Base-by-base conservation (phyloP, 495 filamentous ascomycete species). In the Podospora pseudocomata region DNA sequence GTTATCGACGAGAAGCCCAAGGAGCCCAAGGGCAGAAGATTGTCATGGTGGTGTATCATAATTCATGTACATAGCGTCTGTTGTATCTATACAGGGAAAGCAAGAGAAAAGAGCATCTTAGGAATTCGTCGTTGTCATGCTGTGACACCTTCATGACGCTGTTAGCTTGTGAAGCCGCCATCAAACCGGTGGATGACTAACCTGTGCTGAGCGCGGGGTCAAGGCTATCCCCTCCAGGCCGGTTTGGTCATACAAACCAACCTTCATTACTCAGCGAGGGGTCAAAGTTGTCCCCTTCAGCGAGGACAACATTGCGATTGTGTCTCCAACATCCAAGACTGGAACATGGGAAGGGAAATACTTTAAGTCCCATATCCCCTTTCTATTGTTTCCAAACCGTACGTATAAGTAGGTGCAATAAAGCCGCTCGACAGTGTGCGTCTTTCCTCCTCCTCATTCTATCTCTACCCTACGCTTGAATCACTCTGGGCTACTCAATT, bases 1-100 rank as follows among this genome's bases (percentile, higher is more conserved):
- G 76, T 82, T 66, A 77, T 80, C 59, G 67, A 77, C 19, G 73
- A 74, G 34, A 39, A 23, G 23, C 23, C 23, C 23, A 1, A 23
- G 1, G 23, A 23, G 23, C 23, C 23, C 23, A 23, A 23, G 0
- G 23, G 23, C 23, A 23, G 23, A 23, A 23, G 23, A 23, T 23
- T 23, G 23, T 23, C 23, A 23, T 23, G 23, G 23, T 23, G 23
- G 23, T 23, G 23, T 23, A 23, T 23, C 23, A 23, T 23, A 23
- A 23, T 23, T 23, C 23, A 23, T 23, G 23, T 23, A 1, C 23
- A 23, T 23, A 23, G 23, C 23, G 1, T 23, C 23, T 23, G 1
- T 23, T 23, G 23, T 23, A 23, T 23, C 23, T 23, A 23, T 1
- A 1, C 23, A 23, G 23, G 23, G 23, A 23, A 23, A 23, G 1